Conservation (phyloP, 371 early-diverging fungal species). For the Apophysomyces elegans region DNA sequence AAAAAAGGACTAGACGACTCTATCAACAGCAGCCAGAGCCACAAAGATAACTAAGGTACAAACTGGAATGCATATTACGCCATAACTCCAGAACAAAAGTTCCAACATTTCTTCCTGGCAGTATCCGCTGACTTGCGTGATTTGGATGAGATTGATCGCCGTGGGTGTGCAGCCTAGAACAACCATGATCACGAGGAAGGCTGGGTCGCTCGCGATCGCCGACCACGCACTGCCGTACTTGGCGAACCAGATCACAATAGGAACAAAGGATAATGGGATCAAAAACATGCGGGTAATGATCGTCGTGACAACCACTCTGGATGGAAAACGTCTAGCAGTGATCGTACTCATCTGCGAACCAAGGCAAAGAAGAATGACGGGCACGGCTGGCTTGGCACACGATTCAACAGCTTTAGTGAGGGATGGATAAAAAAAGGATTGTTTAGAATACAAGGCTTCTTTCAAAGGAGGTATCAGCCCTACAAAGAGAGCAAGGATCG, state of each 20-base stretch:
- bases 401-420: conserved; percentile 66
- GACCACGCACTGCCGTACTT: conserved; percentile 31
- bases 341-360: conserved; percentile 64
- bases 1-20: conserved; percentile 25
- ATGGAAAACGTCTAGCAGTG: not conserved
- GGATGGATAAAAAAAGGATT: conserved; percentile 56
- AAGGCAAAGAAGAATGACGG: conserved; percentile 69
- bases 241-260: conserved; percentile 46
- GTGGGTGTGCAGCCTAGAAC: conserved; percentile 60
- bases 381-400: conserved; percentile 71
- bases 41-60: conserved; percentile 44
- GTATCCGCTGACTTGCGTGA: conserved; percentile 56
- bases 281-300: conserved; percentile 48
- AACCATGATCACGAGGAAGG: conserved; percentile 53
- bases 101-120: conserved; percentile 62
- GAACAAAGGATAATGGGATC: conserved; percentile 49
- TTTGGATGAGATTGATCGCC: conserved; percentile 62
- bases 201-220: conserved; percentile 49
- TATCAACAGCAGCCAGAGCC: conserved; percentile 40
- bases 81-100: conserved; percentile 66
- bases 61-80: conserved; percentile 56
- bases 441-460: conserved; percentile 50
- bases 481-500: conserved; percentile 57
- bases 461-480: conserved; percentile 62
- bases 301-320: conserved; percentile 35